A percentile compares a stretch with the other conserved stretches of the same genome.
phyloP scores from a whole-genome alignment of 1,139 yeast species.

The Suhomyces chickasaworum region DNA sequence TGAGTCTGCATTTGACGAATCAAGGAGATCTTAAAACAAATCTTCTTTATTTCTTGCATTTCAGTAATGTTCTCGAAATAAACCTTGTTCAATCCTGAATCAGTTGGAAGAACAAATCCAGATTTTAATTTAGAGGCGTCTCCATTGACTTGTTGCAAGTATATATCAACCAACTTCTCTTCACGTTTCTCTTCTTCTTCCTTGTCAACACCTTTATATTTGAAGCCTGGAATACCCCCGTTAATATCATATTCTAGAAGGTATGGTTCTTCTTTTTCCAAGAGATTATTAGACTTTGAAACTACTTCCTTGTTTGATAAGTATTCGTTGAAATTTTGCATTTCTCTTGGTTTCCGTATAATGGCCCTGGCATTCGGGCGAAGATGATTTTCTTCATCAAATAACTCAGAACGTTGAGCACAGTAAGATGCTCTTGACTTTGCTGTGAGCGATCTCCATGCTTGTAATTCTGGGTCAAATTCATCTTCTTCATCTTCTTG shows the following conservation, averaged over 20 bases:
- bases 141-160: slow-evolving; percentile 34
- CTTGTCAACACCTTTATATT: slow-evolving; percentile 53
- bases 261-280: slow-evolving; percentile 67
- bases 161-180: slow-evolving; percentile 44
- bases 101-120: slow-evolving; percentile 36
- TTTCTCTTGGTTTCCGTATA: slow-evolving; percentile 58
- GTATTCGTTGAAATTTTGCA: slow-evolving; percentile 56
- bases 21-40: slow-evolving; percentile 85
- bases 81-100: slow-evolving; percentile 61
- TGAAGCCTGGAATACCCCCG: slow-evolving; percentile 75
- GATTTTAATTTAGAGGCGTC: slow-evolving; percentile 32
- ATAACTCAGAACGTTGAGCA: slow-evolving; percentile 65
- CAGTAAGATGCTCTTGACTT: slow-evolving; percentile 78
- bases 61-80: slow-evolving; percentile 68
- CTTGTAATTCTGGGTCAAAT: slow-evolving; percentile 49
- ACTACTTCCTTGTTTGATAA: slow-evolving; percentile 46
- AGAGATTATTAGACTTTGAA: slow-evolving; percentile 45
- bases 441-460: slow-evolving; percentile 83
- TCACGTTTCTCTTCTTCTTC: slow-evolving; percentile 54
- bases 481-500: slow-evolving; percentile 44
- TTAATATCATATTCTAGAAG: slow-evolving; percentile 81
- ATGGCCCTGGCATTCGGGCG: slow-evolving; percentile 72
- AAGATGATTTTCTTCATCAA: slow-evolving; percentile 55
- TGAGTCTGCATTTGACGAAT: slow-evolving; percentile 92
- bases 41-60: slow-evolving; percentile 84